Conservation (phyloP, 176 grass and related monocot species). For the Aegilops speltoides region DNA sequence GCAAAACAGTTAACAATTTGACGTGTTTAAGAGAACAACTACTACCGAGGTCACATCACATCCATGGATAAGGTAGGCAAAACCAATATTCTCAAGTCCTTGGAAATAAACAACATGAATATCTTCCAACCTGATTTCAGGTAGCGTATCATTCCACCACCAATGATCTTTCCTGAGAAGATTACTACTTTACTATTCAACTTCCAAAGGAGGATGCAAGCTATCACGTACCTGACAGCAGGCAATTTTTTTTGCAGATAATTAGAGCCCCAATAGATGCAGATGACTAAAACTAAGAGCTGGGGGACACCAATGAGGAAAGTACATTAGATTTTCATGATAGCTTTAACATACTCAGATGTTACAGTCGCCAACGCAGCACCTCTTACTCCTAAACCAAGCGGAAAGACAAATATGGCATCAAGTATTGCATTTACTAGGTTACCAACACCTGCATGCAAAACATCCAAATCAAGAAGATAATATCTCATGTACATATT, state of each 20-base stretch:
- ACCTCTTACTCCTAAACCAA: constrained; percentile 92
- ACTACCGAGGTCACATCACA: not conserved
- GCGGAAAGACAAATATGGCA: constrained; percentile 70
- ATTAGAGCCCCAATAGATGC: not conserved
- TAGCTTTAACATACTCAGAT: constrained; percentile 75
- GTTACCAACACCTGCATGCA: constrained; percentile 71
- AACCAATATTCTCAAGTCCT: not conserved
- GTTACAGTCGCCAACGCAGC: constrained; percentile 87
- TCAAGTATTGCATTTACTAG: constrained; percentile 81
- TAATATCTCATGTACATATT: not conserved
- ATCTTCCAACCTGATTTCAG: constrained; percentile 77
- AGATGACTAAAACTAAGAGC: not conserved
- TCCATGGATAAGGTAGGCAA: not conserved
- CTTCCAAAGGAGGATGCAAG: constrained; percentile 80
- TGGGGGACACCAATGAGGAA: not conserved
- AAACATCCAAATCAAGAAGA: not conserved
- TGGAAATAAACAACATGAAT: constrained; percentile 10
- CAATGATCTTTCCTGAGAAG: constrained; percentile 53
- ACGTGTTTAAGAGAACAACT: not conserved
- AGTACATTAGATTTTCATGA: constrained; percentile 36
- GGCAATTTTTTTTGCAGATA: constrained; percentile 19
- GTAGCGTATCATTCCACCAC: constrained; percentile 55
- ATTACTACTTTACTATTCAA: constrained; percentile 73
- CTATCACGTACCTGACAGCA: constrained; percentile 78
- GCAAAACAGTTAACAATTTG: constrained; percentile 14